Conservation (phyloP, 83 land plant species). For the Picea abies region DNA sequence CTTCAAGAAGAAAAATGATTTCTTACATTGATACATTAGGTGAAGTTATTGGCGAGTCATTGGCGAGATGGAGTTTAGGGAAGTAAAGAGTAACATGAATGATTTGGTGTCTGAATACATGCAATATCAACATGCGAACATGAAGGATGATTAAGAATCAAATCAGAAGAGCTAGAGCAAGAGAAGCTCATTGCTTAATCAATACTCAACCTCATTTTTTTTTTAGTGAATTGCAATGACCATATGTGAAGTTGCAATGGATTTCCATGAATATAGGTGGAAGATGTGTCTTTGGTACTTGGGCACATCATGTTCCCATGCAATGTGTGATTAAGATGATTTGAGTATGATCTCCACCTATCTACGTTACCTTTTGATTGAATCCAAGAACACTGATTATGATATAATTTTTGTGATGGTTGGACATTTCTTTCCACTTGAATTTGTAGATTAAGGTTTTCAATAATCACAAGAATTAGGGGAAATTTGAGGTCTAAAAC, state of each 20-base stretch:
- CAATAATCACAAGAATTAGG: slow-evolving; percentile 57
- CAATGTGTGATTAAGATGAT: slow-evolving; percentile 45
- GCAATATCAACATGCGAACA: too few relatives aligned
- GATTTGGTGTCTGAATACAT: too few relatives aligned
- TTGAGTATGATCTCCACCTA: slow-evolving; percentile 64
- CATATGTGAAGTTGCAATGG: slow-evolving; percentile 40
- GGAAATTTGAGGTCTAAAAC: too few relatives aligned
- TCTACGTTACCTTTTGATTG: slow-evolving; percentile 54
- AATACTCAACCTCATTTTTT: too few relatives aligned
- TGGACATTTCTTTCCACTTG: slow-evolving; percentile 54
- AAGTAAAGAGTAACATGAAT: too few relatives aligned
- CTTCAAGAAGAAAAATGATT: too few relatives aligned
- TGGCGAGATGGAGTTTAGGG: too few relatives aligned
- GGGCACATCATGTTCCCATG: slow-evolving; percentile 49
- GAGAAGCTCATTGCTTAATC: too few relatives aligned
- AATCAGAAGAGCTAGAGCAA: too few relatives aligned
- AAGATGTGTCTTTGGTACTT: slow-evolving; percentile 63
- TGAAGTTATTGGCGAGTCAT: too few relatives aligned
- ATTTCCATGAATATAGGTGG: slow-evolving; percentile 45
- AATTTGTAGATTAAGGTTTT: slow-evolving; percentile 53
- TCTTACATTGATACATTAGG: too few relatives aligned
- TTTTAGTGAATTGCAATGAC: slow-evolving; percentile 30
- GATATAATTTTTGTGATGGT: slow-evolving; percentile 64
- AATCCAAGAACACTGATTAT: slow-evolving; percentile 81
- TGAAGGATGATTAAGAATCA: too few relatives aligned